These are phyloP conservation scores for Aspergillus floridensis DNA, from an alignment of 2,329 filamentous ascomycete species.

Conservation along the genomic window DNA sequence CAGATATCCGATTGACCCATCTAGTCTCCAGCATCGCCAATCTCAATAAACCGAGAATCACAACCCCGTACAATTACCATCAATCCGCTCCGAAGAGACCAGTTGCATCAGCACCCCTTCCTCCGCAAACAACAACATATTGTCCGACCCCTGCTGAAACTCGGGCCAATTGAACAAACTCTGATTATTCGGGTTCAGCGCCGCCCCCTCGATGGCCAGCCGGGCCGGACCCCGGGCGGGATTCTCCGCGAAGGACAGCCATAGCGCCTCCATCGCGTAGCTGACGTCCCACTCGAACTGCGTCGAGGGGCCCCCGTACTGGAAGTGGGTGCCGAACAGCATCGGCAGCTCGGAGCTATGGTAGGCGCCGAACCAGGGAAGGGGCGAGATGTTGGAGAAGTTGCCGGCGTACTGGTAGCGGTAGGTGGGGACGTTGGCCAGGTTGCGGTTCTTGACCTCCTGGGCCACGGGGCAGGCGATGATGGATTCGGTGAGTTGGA, in stretches of 20 bases:
- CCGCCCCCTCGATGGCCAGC: background rate
- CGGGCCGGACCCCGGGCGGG: background rate
- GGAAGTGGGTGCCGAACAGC: constrained; percentile 3
- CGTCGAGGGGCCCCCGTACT: background rate
- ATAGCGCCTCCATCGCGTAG: constrained; percentile 2
- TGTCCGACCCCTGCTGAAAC: background rate
- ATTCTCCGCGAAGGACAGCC: constrained; percentile 1
- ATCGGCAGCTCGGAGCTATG: constrained; percentile 6
- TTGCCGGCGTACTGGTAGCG: constrained; percentile 7
- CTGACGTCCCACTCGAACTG: constrained; percentile 4
- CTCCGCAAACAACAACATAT: constrained; percentile 1
- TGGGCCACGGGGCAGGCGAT: constrained; percentile 1
- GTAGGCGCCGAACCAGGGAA: constrained; percentile 6
- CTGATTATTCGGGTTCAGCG: background rate
- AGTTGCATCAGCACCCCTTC: background rate
- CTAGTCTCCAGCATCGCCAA: too few relatives aligned
- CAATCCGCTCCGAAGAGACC: background rate
- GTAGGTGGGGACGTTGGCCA: background rate
- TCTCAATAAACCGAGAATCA: background rate
- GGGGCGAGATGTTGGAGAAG: constrained; percentile 9
- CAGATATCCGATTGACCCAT: background rate
- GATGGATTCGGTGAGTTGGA: background rate
- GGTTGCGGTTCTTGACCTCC: constrained; percentile 2
- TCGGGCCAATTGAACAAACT: background rate
- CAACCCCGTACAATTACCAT: background rate